Evolutionary conservation across 768 basidiomycete species (phyloP).

Genomic region (Ephemerocybe angulata): DNA sequence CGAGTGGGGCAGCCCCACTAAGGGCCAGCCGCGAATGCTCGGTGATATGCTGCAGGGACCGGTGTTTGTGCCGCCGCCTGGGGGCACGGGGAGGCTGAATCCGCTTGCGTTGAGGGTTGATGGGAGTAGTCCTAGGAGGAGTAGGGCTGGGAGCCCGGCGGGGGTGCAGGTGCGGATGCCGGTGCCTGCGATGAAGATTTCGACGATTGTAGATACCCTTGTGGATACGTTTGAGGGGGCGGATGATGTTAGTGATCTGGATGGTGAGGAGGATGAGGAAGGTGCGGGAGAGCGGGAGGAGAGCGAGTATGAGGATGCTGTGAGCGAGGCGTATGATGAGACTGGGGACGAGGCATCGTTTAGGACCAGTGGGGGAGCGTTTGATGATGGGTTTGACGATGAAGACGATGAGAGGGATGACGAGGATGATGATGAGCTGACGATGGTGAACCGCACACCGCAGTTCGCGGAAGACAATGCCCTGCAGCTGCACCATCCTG

Average conservation of each 20-base stretch:
- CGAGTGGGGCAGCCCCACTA: not conserved
- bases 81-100: too few relatives aligned
- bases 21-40: not conserved
- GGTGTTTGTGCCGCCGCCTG: not conserved
- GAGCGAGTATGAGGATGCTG: conserved; percentile 12
- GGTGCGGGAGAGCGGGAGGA: conserved; percentile 3
- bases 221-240: conserved; percentile 5
- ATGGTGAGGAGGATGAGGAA: not conserved
- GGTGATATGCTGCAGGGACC: not conserved
- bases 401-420: conserved; percentile 6
- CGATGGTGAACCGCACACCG: conserved; percentile 1
- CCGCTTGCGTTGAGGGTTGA: not conserved
- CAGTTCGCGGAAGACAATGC: conserved; percentile 10
- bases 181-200: not conserved
- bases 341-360: conserved; percentile 7
- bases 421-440: conserved; percentile 8
- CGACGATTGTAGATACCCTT: not conserved
- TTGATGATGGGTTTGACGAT: conserved; percentile 8
- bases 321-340: conserved; percentile 5
- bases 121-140: not conserved
- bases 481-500: conserved; percentile 12
- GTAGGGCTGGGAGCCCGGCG: not conserved
- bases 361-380: conserved; percentile 2
- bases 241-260: not conserved
- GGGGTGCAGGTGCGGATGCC: not conserved